Evolutionary conservation across 2,329 filamentous ascomycete species (phyloP).

Genomic region (Rutstroemia sp.): DNA sequence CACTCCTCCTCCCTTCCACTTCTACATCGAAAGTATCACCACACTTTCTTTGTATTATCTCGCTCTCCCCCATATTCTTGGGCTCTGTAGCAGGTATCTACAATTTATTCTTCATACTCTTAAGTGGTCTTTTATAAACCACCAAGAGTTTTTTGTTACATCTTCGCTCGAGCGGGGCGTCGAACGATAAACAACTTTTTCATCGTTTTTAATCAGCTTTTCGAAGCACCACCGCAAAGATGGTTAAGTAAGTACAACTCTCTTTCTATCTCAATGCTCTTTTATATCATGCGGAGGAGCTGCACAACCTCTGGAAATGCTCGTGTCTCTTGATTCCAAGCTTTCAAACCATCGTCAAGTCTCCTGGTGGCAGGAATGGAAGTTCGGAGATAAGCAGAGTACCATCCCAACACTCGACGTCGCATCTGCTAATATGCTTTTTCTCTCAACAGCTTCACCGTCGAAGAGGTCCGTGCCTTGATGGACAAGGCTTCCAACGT

Average conservation of each 20-base stretch:
- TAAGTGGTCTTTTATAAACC: not conserved
- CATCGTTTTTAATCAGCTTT: constrained; percentile 28
- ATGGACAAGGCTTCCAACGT: constrained; percentile 76
- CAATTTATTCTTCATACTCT: constrained; percentile 10
- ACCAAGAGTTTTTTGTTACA: not conserved
- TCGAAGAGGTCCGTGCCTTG: constrained; percentile 79
- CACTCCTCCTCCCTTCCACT: constrained; percentile 9
- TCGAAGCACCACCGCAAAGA: constrained; percentile 74
- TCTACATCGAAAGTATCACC: constrained; percentile 20
- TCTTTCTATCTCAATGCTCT: not conserved
- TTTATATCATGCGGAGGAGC: not conserved
- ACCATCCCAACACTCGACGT: not conserved
- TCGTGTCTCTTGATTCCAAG: not conserved
- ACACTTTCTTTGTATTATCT: constrained; percentile 24
- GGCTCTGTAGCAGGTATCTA: constrained; percentile 21
- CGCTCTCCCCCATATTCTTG: constrained; percentile 21
- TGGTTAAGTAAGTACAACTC: constrained; percentile 90
- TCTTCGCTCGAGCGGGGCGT: constrained; percentile 11
- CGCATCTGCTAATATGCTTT: constrained; percentile 40
- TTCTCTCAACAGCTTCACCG: constrained; percentile 73
- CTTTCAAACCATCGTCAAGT: not conserved
- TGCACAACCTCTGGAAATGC: not conserved
- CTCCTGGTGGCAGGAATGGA: not conserved
- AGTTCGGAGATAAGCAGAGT: constrained; percentile 7
- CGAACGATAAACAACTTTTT: constrained; percentile 7